These are phyloP conservation scores for Moniliella sp. DNA, from an alignment of 1,284 basidiomycete genomes.

Conservation along the genomic window DNA sequence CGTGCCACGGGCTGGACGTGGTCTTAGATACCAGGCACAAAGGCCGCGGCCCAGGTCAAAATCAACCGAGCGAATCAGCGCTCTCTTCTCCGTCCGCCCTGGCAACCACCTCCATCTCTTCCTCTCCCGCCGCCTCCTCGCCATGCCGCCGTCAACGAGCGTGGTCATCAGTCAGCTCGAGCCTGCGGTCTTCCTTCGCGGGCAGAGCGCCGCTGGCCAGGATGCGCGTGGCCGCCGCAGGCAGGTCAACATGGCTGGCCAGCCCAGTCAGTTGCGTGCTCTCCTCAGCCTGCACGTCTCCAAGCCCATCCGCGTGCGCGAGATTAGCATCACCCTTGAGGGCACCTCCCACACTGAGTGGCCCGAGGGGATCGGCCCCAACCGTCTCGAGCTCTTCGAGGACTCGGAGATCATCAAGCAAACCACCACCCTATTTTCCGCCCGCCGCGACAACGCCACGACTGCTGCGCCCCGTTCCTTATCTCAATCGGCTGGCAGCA, in stretches of 20 bases:
- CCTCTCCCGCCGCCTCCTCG: too few species aligned
- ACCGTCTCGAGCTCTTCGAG: slow-evolving; percentile 58
- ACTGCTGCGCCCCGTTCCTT: too few species aligned
- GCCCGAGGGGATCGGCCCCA: slow-evolving; percentile 67
- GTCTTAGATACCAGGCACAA: too few species aligned
- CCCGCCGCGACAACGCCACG: slow-evolving; percentile 23
- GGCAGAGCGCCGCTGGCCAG: slow-evolving; percentile 16
- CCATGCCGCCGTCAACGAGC: too few species aligned
- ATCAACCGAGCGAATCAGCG: too few species aligned
- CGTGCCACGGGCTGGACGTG: too few species aligned
- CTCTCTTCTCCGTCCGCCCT: too few species aligned
- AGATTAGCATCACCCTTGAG: slow-evolving; percentile 56
- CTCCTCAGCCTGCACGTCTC: slow-evolving; percentile 56
- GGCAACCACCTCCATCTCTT: too few species aligned
- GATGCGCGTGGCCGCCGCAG: slow-evolving; percentile 10
- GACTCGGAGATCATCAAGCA: slow-evolving; percentile 56
- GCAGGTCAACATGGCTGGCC: slow-evolving; percentile 35
- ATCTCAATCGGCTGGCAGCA: too few species aligned
- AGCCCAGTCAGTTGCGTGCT: slow-evolving; percentile 65
- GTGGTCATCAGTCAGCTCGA: too few species aligned
- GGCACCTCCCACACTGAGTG: slow-evolving; percentile 50
- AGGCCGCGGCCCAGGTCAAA: too few species aligned
- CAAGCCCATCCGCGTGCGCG: slow-evolving; percentile 66
- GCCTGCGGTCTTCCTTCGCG: slow-evolving; percentile 26
- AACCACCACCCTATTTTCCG: slow-evolving; percentile 53